These are phyloP conservation scores for Petunia axillaris DNA, from an alignment of 257 asterid genomes.

Conservation along the genomic window DNA sequence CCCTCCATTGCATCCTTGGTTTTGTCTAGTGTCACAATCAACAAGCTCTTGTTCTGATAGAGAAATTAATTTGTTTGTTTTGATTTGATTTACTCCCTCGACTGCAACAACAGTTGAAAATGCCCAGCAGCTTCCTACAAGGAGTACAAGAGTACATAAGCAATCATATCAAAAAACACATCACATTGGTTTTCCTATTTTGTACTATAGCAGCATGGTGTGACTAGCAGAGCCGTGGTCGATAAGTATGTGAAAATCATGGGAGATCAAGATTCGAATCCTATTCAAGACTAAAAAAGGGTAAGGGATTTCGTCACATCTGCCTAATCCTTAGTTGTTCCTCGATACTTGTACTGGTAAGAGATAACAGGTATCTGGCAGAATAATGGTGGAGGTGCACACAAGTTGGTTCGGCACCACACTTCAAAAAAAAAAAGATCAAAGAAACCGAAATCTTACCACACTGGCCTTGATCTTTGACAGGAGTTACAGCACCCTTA, in stretches of 20 bases:
- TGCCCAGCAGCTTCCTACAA: slow-evolving; percentile 93
- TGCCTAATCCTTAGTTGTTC: no score
- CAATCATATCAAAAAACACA: neutral
- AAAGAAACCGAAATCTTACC: slow-evolving; percentile 43
- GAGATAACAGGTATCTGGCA: no score
- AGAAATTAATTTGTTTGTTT: slow-evolving; percentile 60
- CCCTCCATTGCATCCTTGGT: slow-evolving; percentile 90
- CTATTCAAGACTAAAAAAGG: no score
- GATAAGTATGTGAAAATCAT: no score
- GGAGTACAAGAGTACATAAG: neutral
- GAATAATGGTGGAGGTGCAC: no score
- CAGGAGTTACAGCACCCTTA: slow-evolving; percentile 67
- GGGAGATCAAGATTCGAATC: no score
- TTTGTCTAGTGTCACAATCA: slow-evolving; percentile 69
- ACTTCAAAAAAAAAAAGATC: no score
- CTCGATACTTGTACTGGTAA: no score
- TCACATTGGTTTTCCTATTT: neutral
- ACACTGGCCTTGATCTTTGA: slow-evolving; percentile 92
- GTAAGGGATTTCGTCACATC: no score
- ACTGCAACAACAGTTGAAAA: slow-evolving; percentile 86
- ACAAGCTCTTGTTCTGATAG: slow-evolving; percentile 89
- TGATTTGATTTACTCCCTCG: slow-evolving; percentile 83
- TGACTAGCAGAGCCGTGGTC: neutral
- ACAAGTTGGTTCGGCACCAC: no score
- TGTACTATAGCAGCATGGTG: neutral